These are phyloP conservation scores for Lentinula boryana DNA, from an alignment of 768 basidiomycete genomes.

Conservation along the genomic window DNA sequence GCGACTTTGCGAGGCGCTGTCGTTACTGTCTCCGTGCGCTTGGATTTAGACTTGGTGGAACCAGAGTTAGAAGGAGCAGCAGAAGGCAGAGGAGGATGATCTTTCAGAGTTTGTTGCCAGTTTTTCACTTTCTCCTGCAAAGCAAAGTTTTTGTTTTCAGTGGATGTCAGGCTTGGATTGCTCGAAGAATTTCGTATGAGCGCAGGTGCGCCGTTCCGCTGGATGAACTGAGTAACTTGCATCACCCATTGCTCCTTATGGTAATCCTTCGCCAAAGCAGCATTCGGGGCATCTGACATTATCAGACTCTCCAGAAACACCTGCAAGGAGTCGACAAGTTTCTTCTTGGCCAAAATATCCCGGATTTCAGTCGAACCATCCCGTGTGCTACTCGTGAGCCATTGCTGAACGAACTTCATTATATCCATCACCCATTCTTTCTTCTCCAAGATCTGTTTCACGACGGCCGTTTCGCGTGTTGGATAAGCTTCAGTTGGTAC, in stretches of 20 bases:
- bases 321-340: background rate
- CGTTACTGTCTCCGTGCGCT: background rate
- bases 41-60: background rate
- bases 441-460: conserved; percentile 1
- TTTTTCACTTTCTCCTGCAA: background rate
- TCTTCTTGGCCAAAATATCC: background rate
- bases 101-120: background rate
- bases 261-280: background rate
- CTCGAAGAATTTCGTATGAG: background rate
- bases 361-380: background rate
- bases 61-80: background rate
- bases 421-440: background rate
- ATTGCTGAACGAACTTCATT: background rate
- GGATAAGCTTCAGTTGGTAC: background rate
- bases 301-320: background rate
- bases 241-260: conserved; percentile 4
- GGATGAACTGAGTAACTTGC: background rate
- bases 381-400: background rate
- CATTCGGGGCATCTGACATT: background rate
- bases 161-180: background rate
- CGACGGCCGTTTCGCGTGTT: background rate
- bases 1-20: background rate
- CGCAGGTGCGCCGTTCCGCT: background rate
- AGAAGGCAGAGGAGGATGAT: background rate
- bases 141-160: background rate